phyloP scores from a whole-genome alignment of 2,329 filamentous ascomycete genomes.

The Botrytis byssoidea region DNA sequence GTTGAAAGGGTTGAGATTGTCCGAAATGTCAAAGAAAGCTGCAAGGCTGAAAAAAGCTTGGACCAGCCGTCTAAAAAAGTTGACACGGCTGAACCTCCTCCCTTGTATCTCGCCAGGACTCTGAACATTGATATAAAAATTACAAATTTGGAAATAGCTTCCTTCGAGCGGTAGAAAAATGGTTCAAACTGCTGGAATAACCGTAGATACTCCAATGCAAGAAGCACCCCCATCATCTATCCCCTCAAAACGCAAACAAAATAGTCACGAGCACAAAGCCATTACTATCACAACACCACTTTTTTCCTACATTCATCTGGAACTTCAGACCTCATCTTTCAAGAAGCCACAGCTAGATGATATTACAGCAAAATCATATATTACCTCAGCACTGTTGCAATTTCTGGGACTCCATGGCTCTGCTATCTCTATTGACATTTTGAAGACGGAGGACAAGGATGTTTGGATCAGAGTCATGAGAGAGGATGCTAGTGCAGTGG shows the following conservation, averaged over 20 bases:
- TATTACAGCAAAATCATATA: conserved; percentile 61
- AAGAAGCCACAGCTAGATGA: conserved; percentile 50
- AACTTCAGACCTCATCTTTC: conserved; percentile 44
- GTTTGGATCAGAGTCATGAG: conserved; percentile 66
- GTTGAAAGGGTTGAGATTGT: not conserved
- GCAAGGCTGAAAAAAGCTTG: conserved; percentile 18
- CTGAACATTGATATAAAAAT: not conserved
- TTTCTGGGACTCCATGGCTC: conserved; percentile 69
- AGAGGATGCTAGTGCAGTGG: conserved; percentile 58
- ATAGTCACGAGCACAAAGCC: conserved; percentile 48
- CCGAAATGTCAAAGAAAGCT: conserved; percentile 13
- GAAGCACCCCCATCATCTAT: conserved; percentile 4
- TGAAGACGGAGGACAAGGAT: conserved; percentile 55
- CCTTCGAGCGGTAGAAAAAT: not conserved
- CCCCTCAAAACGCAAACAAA: conserved; percentile 19
- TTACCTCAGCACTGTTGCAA: conserved; percentile 61
- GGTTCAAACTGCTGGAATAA: not conserved
- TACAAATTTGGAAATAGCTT: not conserved
- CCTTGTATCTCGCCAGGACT: not conserved
- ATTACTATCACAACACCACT: conserved; percentile 52
- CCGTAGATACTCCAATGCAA: conserved; percentile 6
- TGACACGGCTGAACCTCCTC: conserved; percentile 5
- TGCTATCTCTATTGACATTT: conserved; percentile 67
- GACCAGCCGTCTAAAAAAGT: conserved; percentile 7
- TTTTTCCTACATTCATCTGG: conserved; percentile 58